A percentile compares a stretch with the other conserved stretches of the same genome.
phyloP scores from a whole-genome alignment of 139 green algal species.

The Coccomyxa sp. region DNA sequence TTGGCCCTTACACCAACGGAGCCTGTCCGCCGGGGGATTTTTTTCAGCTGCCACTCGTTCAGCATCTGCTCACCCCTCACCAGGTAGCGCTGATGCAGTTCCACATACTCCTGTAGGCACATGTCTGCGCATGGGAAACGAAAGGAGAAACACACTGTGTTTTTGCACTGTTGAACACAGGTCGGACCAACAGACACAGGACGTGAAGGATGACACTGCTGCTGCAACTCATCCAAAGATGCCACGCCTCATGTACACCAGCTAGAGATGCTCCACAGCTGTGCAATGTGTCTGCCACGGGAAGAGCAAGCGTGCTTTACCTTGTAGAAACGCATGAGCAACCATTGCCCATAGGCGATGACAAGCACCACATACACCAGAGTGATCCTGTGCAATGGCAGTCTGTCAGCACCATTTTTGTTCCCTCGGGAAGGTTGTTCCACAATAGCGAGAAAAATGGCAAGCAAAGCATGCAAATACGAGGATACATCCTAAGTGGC shows the following conservation, averaged over 20 bases:
- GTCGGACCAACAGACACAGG: background rate
- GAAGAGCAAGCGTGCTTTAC: background rate
- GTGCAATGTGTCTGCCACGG: background rate
- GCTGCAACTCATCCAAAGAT: background rate
- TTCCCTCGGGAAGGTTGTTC: background rate
- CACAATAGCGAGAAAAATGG: background rate
- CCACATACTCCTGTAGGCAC: slow-evolving; percentile 1
- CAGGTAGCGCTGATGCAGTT: background rate
- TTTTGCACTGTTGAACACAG: background rate
- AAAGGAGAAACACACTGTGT: background rate
- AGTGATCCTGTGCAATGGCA: background rate
- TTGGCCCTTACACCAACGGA: background rate
- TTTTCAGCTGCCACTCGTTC: background rate
- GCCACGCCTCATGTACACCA: background rate
- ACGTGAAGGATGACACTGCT: background rate
- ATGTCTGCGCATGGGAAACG: background rate
- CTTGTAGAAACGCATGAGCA: slow-evolving; percentile 6
- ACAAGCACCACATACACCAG: background rate
- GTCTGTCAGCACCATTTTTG: background rate
- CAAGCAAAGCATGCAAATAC: background rate
- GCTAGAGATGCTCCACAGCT: background rate
- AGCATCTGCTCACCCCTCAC: background rate
- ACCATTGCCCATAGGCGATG: background rate
- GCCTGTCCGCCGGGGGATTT: background rate
- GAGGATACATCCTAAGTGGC: background rate